Evolutionary conservation across 768 basidiomycete genomes (phyloP).

Genomic region (Boletus rex-veris): DNA sequence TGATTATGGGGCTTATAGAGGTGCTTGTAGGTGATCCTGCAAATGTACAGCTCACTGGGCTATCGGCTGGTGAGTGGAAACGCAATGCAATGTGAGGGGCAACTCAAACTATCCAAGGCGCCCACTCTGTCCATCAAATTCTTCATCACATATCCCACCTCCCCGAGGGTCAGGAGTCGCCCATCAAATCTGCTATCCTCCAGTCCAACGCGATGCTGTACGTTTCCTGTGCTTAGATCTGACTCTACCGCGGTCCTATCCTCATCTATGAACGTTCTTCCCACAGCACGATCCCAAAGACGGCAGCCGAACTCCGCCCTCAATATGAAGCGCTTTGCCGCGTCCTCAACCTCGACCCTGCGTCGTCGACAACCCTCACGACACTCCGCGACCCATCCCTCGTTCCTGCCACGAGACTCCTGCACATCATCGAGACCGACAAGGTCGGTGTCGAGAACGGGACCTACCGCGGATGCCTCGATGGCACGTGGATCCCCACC

Average conservation of each 20-base stretch:
- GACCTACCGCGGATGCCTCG: conserved; percentile 67
- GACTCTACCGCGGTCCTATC: not conserved
- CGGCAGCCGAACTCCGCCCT: no score
- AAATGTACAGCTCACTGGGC: conserved; percentile 59
- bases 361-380: conserved; percentile 44
- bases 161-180: conserved; percentile 51
- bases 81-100: not conserved
- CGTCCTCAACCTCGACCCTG: conserved; percentile 53
- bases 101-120: conserved; percentile 40
- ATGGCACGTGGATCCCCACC: conserved; percentile 54
- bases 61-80: conserved; percentile 58
- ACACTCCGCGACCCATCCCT: conserved; percentile 47
- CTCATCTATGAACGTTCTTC: not conserved
- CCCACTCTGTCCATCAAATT: conserved; percentile 72
- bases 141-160: conserved; percentile 67
- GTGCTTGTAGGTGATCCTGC: conserved; percentile 48
- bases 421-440: conserved; percentile 56
- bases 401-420: conserved; percentile 49
- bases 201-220: conserved; percentile 77
- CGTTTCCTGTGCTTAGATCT: conserved; percentile 16
- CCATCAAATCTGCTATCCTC: conserved; percentile 62
- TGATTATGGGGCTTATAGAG: not conserved
- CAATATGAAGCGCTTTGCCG: conserved; percentile 31
- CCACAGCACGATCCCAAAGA: conserved; percentile 35
- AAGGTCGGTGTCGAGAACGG: conserved; percentile 48